Evolutionary conservation across 305 asterid genomes (phyloP).

Genomic region (Fraxinus dipetala): DNA sequence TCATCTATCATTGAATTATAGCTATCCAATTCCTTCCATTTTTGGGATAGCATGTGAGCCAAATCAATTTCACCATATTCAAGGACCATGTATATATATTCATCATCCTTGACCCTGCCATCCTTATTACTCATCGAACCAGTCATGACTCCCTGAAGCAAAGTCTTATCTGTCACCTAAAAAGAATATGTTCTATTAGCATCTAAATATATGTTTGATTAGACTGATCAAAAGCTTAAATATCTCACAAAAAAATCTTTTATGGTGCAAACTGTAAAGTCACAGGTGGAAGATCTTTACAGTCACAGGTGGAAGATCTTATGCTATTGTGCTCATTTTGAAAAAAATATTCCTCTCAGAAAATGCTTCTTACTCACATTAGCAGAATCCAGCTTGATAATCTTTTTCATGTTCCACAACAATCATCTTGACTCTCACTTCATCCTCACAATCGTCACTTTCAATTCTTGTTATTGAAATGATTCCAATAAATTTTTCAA

Average conservation of each 20-base stretch:
- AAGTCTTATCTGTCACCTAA: constrained; percentile 88
- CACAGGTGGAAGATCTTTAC: not conserved
- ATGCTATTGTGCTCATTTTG: not conserved
- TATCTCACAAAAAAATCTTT: not conserved
- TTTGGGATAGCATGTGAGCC: constrained; percentile 96
- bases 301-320: not conserved
- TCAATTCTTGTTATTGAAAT: not conserved
- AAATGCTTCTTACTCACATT: not conserved
- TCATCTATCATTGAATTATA: constrained; percentile 65
- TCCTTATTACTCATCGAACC: constrained; percentile 80
- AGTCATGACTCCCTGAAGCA: constrained; percentile 74
- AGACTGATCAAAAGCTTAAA: not conserved
- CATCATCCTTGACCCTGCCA: constrained; percentile 81
- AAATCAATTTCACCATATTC: constrained; percentile 98
- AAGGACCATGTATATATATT: constrained; percentile 85
- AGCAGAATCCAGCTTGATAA: not conserved
- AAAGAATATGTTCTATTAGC: constrained; percentile 32
- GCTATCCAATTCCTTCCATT: constrained; percentile 83
- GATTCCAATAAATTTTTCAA: not conserved
- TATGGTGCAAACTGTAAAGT: not conserved
- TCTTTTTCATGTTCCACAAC: not conserved
- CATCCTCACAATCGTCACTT: not conserved
- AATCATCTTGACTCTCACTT: not conserved
- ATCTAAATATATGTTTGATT: constrained; percentile 1
- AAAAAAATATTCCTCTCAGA: not conserved